A percentile compares a stretch with the other conserved stretches of the same genome.
These are phyloP conservation scores for Xylaria sp. DNA, from an alignment of 2,329 filamentous ascomycete species.

Conservation along the genomic window DNA sequence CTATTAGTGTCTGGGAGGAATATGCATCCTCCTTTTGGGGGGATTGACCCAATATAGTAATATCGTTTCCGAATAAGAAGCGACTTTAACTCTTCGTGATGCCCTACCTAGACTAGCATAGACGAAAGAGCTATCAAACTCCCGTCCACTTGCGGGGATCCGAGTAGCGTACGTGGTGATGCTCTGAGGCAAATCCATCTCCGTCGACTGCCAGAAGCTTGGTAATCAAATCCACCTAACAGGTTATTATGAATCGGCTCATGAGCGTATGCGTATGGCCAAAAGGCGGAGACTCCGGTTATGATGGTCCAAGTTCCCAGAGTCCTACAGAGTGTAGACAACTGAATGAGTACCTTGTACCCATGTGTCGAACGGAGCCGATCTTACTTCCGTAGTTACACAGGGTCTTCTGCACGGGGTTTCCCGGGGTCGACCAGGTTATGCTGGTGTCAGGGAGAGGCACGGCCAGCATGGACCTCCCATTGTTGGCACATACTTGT, in stretches of 20 bases:
- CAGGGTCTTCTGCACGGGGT: neutral
- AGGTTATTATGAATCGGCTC: no score
- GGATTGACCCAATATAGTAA: conserved; percentile 21
- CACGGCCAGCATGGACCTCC: conserved; percentile 4
- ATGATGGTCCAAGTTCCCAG: neutral
- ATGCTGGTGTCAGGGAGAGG: conserved; percentile 12
- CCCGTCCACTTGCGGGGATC: conserved; percentile 3
- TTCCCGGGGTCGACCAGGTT: conserved; percentile 30
- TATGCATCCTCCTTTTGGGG: neutral
- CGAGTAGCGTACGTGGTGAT: conserved; percentile 11
- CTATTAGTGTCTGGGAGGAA: neutral
- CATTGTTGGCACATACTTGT: conserved; percentile 1
- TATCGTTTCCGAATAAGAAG: neutral
- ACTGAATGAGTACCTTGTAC: neutral
- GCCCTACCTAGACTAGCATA: neutral
- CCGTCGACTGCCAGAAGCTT: neutral
- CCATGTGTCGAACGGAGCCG: conserved; percentile 16
- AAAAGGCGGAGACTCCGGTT: conserved; percentile 8
- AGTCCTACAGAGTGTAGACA: neutral
- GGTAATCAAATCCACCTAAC: no score
- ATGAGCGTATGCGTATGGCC: neutral
- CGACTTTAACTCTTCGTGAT: conserved; percentile 2
- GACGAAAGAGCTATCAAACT: neutral
- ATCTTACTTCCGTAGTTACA: conserved; percentile 19
- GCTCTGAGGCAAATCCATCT: neutral